phyloP scores from a whole-genome alignment of 1,139 yeast species.

The Diutina catenulata region DNA sequence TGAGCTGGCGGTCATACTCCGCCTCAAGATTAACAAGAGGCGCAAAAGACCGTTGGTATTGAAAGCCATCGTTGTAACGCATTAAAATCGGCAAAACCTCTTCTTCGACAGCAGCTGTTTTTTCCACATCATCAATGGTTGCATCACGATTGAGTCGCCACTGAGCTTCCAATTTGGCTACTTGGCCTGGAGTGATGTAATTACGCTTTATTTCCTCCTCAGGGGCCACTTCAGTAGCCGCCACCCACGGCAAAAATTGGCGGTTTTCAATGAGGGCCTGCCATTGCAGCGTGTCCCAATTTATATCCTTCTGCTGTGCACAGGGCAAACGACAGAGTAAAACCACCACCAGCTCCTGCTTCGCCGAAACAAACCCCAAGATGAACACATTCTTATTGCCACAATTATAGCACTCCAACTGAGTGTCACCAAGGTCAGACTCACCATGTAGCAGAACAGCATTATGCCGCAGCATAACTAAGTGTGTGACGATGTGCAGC shows the following conservation, averaged over 20 bases:
- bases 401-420: conserved; percentile 84
- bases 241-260: conserved; percentile 74
- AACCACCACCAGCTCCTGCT: conserved; percentile 78
- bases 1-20: conserved; percentile 61
- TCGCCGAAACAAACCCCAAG: conserved; percentile 82
- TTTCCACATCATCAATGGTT: conserved; percentile 44
- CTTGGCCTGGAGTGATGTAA: conserved; percentile 52
- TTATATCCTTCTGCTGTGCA: conserved; percentile 59
- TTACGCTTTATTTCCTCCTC: conserved; percentile 51
- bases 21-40: conserved; percentile 78
- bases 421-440: conserved; percentile 75
- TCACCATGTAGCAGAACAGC: conserved; percentile 66
- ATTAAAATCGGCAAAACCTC: conserved; percentile 61
- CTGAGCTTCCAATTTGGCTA: conserved; percentile 61
- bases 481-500: conserved; percentile 80
- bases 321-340: conserved; percentile 84
- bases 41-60: conserved; percentile 77
- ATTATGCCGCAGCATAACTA: conserved; percentile 73
- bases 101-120: conserved; percentile 30
- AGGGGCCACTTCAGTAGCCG: conserved; percentile 14
- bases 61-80: conserved; percentile 74
- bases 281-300: conserved; percentile 90
- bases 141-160: conserved; percentile 72
- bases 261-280: conserved; percentile 75
- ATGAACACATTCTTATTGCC: conserved; percentile 74